A percentile compares a stretch with the other conserved stretches of the same genome.
These are phyloP conservation scores for Rhodocollybia butyracea DNA, from an alignment of 768 basidiomycete species.

Conservation along the genomic window DNA sequence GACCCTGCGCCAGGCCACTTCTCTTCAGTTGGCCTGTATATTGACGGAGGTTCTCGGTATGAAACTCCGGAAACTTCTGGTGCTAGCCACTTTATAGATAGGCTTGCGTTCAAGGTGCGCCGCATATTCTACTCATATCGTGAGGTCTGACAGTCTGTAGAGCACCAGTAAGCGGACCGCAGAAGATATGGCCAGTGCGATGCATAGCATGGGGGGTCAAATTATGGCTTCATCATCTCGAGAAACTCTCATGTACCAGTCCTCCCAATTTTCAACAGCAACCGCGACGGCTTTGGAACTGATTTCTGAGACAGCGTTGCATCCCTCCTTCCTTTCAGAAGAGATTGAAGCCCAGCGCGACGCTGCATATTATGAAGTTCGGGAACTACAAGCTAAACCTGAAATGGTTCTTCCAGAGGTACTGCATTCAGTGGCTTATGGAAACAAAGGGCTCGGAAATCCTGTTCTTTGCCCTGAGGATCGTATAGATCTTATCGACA, in stretches of 20 bases:
- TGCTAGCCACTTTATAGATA: slow-evolving; percentile 88
- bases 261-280: slow-evolving; percentile 83
- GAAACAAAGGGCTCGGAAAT: slow-evolving; percentile 79
- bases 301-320: slow-evolving; percentile 86
- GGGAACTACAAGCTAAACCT: slow-evolving; percentile 84
- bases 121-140: neutral
- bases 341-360: slow-evolving; percentile 84
- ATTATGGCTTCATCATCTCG: slow-evolving; percentile 88
- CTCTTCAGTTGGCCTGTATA: slow-evolving; percentile 87
- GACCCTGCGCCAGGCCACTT: slow-evolving; percentile 92
- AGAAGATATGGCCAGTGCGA: slow-evolving; percentile 74
- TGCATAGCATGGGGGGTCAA: slow-evolving; percentile 86
- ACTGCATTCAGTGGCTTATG: slow-evolving; percentile 84
- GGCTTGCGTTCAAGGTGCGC: slow-evolving; percentile 94
- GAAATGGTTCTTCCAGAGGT: slow-evolving; percentile 93
- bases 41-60: slow-evolving; percentile 92
- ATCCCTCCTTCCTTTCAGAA: slow-evolving; percentile 69
- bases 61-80: slow-evolving; percentile 74
- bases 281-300: slow-evolving; percentile 82
- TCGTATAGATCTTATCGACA: slow-evolving; percentile 66
- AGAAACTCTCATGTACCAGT: slow-evolving; percentile 98
- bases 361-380: slow-evolving; percentile 86
- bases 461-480: slow-evolving; percentile 86
- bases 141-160: slow-evolving; percentile 35
- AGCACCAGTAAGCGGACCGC: slow-evolving; percentile 69